Evolutionary conservation across 345 rosid genomes (phyloP), one percentile per base, ranked within the genome.

Genomic region (Citrus inodora): DNA sequence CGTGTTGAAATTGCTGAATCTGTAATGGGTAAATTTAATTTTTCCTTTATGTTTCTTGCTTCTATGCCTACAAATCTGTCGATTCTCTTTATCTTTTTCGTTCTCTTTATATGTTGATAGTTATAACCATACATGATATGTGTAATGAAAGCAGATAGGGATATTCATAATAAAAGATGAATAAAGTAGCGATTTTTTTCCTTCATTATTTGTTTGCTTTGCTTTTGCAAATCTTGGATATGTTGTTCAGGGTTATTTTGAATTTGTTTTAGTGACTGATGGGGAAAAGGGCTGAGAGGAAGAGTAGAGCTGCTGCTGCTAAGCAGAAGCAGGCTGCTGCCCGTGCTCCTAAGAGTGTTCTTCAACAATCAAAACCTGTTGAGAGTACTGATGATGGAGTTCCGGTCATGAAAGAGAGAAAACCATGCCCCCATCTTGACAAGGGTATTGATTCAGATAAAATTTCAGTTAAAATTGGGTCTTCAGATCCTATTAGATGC

Each of bases 201-300:
- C 33, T 21, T 77, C 1, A 58, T 69, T 79, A 37, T 55, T 51
- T 25, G 2, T 76, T 71, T 13, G 17, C 56, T 64, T 72, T 67
- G 59, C 30, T 28, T 25, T 79, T 17, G 51, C 68, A 35, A 10
- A 55, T 80, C 10, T 69, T 17, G 37, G 42, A 58, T 17, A 28
- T 70, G 17, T 33, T 76, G 48, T 81, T 76, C n/a, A 11, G 77
- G 65, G 25, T 73, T 82, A n/a, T 61, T 59, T 55, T 75, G 79
- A 72, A 55, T 84, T 81, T 27, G 75, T 73, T 82, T 24, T 78
- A 88, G 87, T 85, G 81, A 75, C 78, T 77, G 58, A 97, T 97
- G 99, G 99, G 96, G 86, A 97, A 93, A 89, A 93, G 83, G 79
- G 90, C 85, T 56, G 90, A 90, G 92, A 97, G 85, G 88, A 93